phyloP scores from a whole-genome alignment of 768 basidiomycete species.

The Postia placenta region DNA sequence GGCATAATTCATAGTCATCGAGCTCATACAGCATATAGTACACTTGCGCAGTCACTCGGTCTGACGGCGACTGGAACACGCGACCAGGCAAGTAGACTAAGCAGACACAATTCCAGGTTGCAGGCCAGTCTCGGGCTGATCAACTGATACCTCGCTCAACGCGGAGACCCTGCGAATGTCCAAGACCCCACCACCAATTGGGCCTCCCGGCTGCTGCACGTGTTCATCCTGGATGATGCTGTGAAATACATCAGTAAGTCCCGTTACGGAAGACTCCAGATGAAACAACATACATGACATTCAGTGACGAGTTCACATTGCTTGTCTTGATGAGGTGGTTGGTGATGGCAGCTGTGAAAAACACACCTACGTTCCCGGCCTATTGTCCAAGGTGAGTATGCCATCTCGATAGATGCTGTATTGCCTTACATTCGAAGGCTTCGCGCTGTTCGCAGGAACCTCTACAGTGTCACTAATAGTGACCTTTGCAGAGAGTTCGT shows the following conservation, averaged over 20 bases:
- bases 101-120: background rate
- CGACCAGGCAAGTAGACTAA: too few relatives aligned
- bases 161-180: background rate
- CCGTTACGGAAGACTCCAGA: background rate
- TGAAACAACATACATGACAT: slow-evolving; percentile 18
- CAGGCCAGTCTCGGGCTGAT: background rate
- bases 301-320: slow-evolving; percentile 19
- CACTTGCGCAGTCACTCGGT: too few relatives aligned
- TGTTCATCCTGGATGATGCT: slow-evolving; percentile 10
- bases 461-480: slow-evolving; percentile 25
- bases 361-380: slow-evolving; percentile 21
- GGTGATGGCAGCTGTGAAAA: slow-evolving; percentile 18
- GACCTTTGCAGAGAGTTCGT: slow-evolving; percentile 25
- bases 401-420: background rate
- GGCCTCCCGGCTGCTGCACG: background rate
- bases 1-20: too few relatives aligned
- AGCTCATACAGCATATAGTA: too few relatives aligned
- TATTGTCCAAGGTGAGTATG: too few relatives aligned
- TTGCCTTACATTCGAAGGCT: slow-evolving; percentile 1
- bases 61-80: too few relatives aligned
- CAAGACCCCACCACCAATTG: background rate
- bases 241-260: background rate
- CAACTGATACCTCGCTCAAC: background rate
- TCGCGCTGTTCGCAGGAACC: slow-evolving; percentile 16
- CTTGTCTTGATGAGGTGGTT: slow-evolving; percentile 19